phyloP scores from a whole-genome alignment of 129 eudicot species.

The Arctium lappa region DNA sequence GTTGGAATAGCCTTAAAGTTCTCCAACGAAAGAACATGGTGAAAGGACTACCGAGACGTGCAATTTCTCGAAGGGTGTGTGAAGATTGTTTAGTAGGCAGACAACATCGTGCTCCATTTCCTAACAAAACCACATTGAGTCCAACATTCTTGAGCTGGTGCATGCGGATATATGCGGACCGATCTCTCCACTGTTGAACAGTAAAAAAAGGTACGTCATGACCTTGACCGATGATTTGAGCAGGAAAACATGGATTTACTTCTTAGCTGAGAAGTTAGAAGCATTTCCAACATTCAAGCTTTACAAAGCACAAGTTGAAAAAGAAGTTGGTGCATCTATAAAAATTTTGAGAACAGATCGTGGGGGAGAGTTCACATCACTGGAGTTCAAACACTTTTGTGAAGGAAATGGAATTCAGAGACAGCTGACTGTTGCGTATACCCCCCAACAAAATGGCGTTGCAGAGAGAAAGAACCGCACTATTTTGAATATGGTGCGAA shows the following conservation, averaged over 20 bases:
- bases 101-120: neutral
- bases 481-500: neutral
- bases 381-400: neutral
- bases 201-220: neutral
- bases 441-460: neutral
- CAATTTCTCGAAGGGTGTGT: neutral
- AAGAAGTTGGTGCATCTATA: neutral
- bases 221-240: neutral
- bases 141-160: neutral
- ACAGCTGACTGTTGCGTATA: neutral
- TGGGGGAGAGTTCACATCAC: neutral
- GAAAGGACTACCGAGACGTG: neutral
- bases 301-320: neutral
- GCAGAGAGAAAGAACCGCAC: neutral
- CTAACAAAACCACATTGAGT: neutral
- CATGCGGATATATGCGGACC: neutral
- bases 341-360: neutral
- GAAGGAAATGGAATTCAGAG: neutral
- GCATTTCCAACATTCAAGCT: neutral
- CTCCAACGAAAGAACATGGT: neutral
- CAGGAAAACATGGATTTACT: neutral
- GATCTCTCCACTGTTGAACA: neutral
- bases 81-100: neutral
- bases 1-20: neutral
- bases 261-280: neutral